phyloP scores from a whole-genome alignment of 805 yeast genomes.

The Blastobotrys chiropterorum region DNA sequence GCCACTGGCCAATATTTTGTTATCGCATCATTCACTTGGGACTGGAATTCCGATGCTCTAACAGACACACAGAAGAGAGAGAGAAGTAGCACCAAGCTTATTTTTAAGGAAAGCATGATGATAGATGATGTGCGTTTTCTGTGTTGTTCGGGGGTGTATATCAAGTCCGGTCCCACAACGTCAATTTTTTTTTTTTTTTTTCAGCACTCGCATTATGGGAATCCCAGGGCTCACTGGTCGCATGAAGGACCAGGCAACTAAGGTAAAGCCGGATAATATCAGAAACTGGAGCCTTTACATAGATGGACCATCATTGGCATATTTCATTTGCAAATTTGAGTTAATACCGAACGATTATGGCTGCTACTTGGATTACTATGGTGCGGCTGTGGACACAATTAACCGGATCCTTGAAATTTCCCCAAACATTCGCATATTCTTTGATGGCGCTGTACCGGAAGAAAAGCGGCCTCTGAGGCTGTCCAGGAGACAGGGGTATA shows the following conservation, averaged over 20 bases:
- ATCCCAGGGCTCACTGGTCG: conserved; percentile 7
- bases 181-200: too few relatives aligned
- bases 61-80: not conserved
- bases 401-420: not conserved
- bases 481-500: not conserved
- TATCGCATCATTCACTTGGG: not conserved
- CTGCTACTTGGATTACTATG: not conserved
- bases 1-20: not conserved
- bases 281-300: conserved; percentile 1
- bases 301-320: conserved; percentile 9
- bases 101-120: too few relatives aligned
- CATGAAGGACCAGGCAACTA: not conserved
- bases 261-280: not conserved
- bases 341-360: not conserved
- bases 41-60: not conserved
- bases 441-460: conserved; percentile 8
- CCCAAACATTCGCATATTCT: not conserved
- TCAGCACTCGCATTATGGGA: conserved; percentile 3
- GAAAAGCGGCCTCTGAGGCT: conserved; percentile 2
- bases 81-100: not conserved
- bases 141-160: not conserved
- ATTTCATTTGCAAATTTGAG: not conserved
- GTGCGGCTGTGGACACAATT: not conserved
- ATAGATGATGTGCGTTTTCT: too few relatives aligned
- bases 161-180: too few relatives aligned